Percentiles rank a stretch among this genome's conserved stretches.
These are phyloP conservation scores for Didymella pomorum DNA, from an alignment of 2,329 filamentous ascomycete species.

Conservation along the genomic window DNA sequence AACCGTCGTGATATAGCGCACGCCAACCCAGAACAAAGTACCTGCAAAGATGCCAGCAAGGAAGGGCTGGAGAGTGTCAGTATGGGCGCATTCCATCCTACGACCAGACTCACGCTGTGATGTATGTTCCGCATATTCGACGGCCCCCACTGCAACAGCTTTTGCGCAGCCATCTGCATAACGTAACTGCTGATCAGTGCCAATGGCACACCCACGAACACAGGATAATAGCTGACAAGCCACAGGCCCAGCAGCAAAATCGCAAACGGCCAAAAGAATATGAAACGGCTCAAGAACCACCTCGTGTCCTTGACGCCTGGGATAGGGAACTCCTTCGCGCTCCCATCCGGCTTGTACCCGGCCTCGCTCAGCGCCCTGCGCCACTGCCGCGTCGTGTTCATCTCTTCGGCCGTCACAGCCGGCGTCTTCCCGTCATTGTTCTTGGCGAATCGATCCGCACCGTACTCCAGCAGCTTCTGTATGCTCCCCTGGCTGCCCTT, in stretches of 20 bases:
- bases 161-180: slow-evolving; percentile 79
- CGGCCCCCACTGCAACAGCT: slow-evolving; percentile 82
- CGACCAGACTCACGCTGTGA: slow-evolving; percentile 71
- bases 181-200: slow-evolving; percentile 71
- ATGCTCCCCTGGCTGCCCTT: slow-evolving; percentile 91
- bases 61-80: slow-evolving; percentile 71
- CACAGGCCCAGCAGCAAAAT: slow-evolving; percentile 75
- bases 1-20: slow-evolving; percentile 78
- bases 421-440: slow-evolving; percentile 92
- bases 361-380: slow-evolving; percentile 81
- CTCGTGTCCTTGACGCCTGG: slow-evolving; percentile 79
- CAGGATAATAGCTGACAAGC: slow-evolving; percentile 74
- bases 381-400: slow-evolving; percentile 86
- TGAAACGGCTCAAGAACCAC: slow-evolving; percentile 80
- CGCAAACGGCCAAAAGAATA: slow-evolving; percentile 88
- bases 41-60: slow-evolving; percentile 91
- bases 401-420: slow-evolving; percentile 82
- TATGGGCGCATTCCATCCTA: not conserved
- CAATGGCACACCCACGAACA: slow-evolving; percentile 79
- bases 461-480: slow-evolving; percentile 94
- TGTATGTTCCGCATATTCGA: slow-evolving; percentile 89
- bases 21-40: slow-evolving; percentile 80
- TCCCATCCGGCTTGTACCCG: slow-evolving; percentile 82
- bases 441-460: slow-evolving; percentile 89
- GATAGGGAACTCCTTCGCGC: slow-evolving; percentile 76